Evolutionary conservation across 495 filamentous ascomycete species (phyloP), one percentile per base, ranked within the genome.

Genomic region (Aspergillus conjunctus): DNA sequence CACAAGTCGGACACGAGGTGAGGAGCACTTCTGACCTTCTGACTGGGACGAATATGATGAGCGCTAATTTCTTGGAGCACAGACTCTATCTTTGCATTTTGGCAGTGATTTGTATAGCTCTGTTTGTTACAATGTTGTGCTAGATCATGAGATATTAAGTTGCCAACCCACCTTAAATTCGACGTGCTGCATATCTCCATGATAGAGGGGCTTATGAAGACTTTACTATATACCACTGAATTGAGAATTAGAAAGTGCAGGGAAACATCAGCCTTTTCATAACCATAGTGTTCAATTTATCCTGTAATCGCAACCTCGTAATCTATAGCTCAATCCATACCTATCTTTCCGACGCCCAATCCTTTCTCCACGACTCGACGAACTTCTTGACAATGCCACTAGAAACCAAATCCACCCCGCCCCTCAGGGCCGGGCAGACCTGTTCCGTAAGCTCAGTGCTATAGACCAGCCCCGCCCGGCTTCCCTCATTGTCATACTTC

Each of bases 401-500:
- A 11, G 46, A 51, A 41, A 61, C 49, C 51, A 61, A 30, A 15
- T 61, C 58, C n/a, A 61, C 58, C 0, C 58, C 58, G 9, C 44
- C 51, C 41, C 43, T 55, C 17, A 61, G 17, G 10, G 52, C 32
- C 17, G 51, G 44, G 20, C 58, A 54, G 5, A 44, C 58, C 7
- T 21, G 39, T 34, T 61, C 39, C 1, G 58, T 44, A 31, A 54
- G 46, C 15, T 48, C 51, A 51, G 54, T 61, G 15, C 34, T 12
- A 53, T 54, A 61, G 1, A n/a, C 18, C 20, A 55, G n/a, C 17
- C 58, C 58, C 18, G 58, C 30, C 7, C 51, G 58, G 39, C 58
- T 14, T n/a, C 31, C 15, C 26, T 61, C 58, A 43, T 61, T 61
- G 9, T 61, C 68, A 54, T 72, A 73, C 44, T 73, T 78, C 2